These are phyloP conservation scores for Davidsoniella virescens DNA, from an alignment of 2,329 filamentous ascomycete species.

Conservation along the genomic window DNA sequence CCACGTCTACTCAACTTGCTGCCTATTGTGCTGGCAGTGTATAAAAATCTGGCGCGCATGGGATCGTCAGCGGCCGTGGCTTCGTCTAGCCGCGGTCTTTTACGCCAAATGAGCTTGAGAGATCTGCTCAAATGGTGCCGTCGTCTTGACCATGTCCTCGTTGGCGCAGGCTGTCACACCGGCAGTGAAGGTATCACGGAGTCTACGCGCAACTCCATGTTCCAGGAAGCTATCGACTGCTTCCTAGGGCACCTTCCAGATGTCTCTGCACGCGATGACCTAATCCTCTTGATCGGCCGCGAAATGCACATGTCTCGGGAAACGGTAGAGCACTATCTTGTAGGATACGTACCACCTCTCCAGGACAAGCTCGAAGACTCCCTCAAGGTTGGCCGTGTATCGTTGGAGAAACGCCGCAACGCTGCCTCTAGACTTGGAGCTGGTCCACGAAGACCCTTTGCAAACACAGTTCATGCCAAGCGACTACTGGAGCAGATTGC, in stretches of 20 bases:
- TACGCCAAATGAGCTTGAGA: conserved; percentile 46
- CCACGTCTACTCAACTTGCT: conserved; percentile 50
- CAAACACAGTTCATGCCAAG: conserved; percentile 72
- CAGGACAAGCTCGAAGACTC: conserved; percentile 38
- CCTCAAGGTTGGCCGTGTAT: conserved; percentile 50
- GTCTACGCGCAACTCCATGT: conserved; percentile 62
- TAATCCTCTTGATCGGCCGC: conserved; percentile 61
- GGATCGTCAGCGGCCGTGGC: conserved; percentile 15
- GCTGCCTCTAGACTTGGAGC: conserved; percentile 28
- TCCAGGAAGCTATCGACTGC: conserved; percentile 84
- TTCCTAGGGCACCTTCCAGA: conserved; percentile 71
- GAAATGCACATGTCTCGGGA: conserved; percentile 77
- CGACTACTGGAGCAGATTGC: conserved; percentile 78
- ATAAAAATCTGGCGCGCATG: conserved; percentile 34
- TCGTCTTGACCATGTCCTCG: conserved; percentile 52
- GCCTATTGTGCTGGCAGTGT: conserved; percentile 42
- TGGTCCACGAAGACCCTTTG: conserved; percentile 54
- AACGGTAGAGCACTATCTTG: conserved; percentile 61
- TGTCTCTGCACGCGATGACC: conserved; percentile 37
- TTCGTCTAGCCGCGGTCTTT: conserved; percentile 30
- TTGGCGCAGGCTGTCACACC: conserved; percentile 43
- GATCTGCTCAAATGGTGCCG: conserved; percentile 88
- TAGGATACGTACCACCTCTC: conserved; percentile 54
- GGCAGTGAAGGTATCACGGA: conserved; percentile 58
- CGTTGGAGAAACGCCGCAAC: conserved; percentile 39